These are phyloP conservation scores for Fusarium subglutinans DNA, from an alignment of 2,329 filamentous ascomycete species.

Conservation along the genomic window DNA sequence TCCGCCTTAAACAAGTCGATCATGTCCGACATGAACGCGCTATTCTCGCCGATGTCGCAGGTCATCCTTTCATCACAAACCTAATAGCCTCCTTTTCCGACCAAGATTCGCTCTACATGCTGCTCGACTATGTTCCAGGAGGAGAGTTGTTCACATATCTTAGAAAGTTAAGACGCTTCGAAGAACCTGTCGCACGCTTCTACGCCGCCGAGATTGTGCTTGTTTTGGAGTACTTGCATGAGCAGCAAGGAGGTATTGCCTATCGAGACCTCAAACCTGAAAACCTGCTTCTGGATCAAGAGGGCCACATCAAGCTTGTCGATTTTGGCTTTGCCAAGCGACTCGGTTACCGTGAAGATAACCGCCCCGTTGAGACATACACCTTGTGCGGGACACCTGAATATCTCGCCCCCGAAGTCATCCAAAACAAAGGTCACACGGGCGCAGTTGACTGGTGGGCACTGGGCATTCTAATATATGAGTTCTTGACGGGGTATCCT, in stretches of 20 bases:
- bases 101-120: slow-evolving; percentile 80
- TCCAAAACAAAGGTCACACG: slow-evolving; percentile 81
- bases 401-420: slow-evolving; percentile 85
- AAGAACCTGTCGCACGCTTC: slow-evolving; percentile 80
- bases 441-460: slow-evolving; percentile 90
- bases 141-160: slow-evolving; percentile 88
- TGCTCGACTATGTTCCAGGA: slow-evolving; percentile 84
- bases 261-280: slow-evolving; percentile 87
- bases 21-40: slow-evolving; percentile 86
- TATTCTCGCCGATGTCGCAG: slow-evolving; percentile 79
- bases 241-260: slow-evolving; percentile 78
- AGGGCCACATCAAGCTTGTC: slow-evolving; percentile 83
- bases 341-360: slow-evolving; percentile 63
- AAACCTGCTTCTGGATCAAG: slow-evolving; percentile 79
- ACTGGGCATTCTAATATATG: slow-evolving; percentile 83
- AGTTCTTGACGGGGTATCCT: slow-evolving; percentile 85
- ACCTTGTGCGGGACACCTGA: slow-evolving; percentile 86
- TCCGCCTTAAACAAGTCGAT: slow-evolving; percentile 86
- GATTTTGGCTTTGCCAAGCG: slow-evolving; percentile 89
- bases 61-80: slow-evolving; percentile 85
- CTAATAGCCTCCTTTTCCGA: slow-evolving; percentile 84
- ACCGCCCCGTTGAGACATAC: slow-evolving; percentile 73
- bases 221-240: slow-evolving; percentile 82
- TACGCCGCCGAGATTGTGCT: slow-evolving; percentile 87
- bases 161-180: slow-evolving; percentile 79